phyloP scores from a whole-genome alignment of 768 basidiomycete species.

The Rhizopogon vinicolor region DNA sequence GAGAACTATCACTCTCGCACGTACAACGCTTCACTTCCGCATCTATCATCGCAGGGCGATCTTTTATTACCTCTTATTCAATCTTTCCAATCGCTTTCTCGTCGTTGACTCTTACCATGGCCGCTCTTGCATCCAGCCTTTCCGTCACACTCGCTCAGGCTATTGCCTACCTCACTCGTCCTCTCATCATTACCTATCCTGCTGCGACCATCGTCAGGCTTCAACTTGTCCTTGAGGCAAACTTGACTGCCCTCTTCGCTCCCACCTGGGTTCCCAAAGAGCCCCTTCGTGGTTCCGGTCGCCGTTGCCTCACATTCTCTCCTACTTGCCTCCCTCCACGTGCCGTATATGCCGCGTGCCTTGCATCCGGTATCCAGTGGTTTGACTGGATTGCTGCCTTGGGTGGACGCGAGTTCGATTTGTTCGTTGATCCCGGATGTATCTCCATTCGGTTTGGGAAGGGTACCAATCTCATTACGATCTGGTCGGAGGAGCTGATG shows the following conservation, averaged over 20 bases:
- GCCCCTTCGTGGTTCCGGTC: conserved; percentile 64
- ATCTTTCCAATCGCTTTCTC: conserved; percentile 1
- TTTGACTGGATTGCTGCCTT: conserved; percentile 73
- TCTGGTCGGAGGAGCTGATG: conserved; percentile 62
- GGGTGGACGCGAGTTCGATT: conserved; percentile 68
- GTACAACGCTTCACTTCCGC: conserved; percentile 17
- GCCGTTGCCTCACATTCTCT: conserved; percentile 71
- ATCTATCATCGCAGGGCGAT: conserved; percentile 29
- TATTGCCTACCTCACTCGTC: conserved; percentile 67
- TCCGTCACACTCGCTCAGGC: conserved; percentile 68
- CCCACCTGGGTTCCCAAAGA: conserved; percentile 61
- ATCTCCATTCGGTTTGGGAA: conserved; percentile 61
- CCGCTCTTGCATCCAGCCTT: conserved; percentile 44
- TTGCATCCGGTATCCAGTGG: conserved; percentile 70
- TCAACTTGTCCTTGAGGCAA: conserved; percentile 66
- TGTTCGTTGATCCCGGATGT: conserved; percentile 78
- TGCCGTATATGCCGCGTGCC: conserved; percentile 65
- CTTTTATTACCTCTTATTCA: conserved; percentile 7
- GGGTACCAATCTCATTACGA: conserved; percentile 44
- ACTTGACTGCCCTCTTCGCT: conserved; percentile 66
- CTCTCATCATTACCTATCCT: conserved; percentile 54
- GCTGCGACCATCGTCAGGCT: conserved; percentile 62
- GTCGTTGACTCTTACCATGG: conserved; percentile 11
- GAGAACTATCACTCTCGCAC: conserved; percentile 19
- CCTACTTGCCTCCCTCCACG: conserved; percentile 67